Evolutionary conservation across 140 eudicot species (phyloP), one percentile per base, ranked within the genome.

Genomic region (Flaveria floridana): DNA sequence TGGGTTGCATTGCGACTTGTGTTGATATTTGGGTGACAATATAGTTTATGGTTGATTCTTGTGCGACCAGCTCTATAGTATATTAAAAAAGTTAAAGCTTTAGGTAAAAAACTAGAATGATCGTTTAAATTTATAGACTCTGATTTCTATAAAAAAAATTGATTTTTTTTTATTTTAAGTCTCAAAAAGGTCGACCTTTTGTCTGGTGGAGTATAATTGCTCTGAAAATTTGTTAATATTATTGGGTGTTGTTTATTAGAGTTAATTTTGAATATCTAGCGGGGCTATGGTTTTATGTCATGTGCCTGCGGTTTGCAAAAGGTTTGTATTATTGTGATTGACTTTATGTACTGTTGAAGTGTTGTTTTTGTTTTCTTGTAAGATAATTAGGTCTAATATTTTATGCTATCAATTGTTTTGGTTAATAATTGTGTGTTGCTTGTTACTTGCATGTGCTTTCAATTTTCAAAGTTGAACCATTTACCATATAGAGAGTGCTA

Each of bases 281-380:
- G 7, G 2, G 56, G 57, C 57, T 15, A 56, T 18, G 63, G 26
- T 56, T 56, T 7, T 19, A 56, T 2, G 28, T 52, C 63, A 56
- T 56, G 63, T 56, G 63, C 63, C 25, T 18, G 26, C 12, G 63
- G 13, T 56, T 18, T 56, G 63, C 63, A 56, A 56, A 56, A 19
- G 14, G 63, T 56, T 56, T 1, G 13, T 56, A 56, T 56, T 56
- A 56, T 56, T 56, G 28, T 19, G 63, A 19, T 56, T 19, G 63
- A 56, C 28, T 56, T 19, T 56, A 56, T 56, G 63, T 19, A 19
- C 0, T 15, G 21, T 15, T 15, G 7, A 51, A 14, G 57, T 51
- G 57, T 51, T 51, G 15, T 51, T 51, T 47, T 51, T 51, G 57
- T 51, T 15, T 51, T 51, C 9, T 51, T 56, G 13, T 18, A 16